Evolutionary conservation across 2,329 filamentous ascomycete genomes (phyloP), one percentile per base, ranked within the genome.

Genomic region (Diaporthe helianthi): DNA sequence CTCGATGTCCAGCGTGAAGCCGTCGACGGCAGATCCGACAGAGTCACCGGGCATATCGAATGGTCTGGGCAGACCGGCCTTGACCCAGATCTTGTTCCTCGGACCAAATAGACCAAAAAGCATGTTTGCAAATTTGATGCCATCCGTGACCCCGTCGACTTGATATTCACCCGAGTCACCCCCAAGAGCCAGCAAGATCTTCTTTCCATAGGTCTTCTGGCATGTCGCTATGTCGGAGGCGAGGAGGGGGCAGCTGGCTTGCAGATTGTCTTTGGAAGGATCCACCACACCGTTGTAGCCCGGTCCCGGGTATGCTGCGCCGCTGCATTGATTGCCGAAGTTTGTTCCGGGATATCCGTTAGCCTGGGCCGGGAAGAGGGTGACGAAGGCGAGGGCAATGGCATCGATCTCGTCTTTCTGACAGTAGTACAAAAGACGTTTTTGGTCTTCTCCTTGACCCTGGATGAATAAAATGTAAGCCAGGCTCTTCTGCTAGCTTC

Each of bases 1-100:
- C 73, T 83, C 81, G 13, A 83, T 76, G 65, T 83, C 81, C 71
- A 83, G 79, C 69, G 83, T 80, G 68, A 82, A 83, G 47, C 82
- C 82, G 68, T 83, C 80, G 55, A 83, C 73, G 22, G 75, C 70
- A 15, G 72, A 74, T 7, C 66, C 60, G 52, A 70, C 74, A 70
- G 4, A 75, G 71, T 31, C 52, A 60, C 68, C 54, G 61, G 58
- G 3, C n/a, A 63, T 31, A 44, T 82, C 82, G 52, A 83, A 82
- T 4, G 81, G 82, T 55, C 81, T 79, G 49, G 81, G 79, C 69
- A 78, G 74, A 64, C 75, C 75, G 19, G 70, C 69, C 49, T 72
- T 74, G 29, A 77, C 75, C 78, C 77, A 80, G 10, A 70, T 68
- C 4, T 73, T 64, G n/a, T 77, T 76, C 24, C 74, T 74, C 6